phyloP scores from a whole-genome alignment of 331 rosid species.

The Malus hybrid region DNA sequence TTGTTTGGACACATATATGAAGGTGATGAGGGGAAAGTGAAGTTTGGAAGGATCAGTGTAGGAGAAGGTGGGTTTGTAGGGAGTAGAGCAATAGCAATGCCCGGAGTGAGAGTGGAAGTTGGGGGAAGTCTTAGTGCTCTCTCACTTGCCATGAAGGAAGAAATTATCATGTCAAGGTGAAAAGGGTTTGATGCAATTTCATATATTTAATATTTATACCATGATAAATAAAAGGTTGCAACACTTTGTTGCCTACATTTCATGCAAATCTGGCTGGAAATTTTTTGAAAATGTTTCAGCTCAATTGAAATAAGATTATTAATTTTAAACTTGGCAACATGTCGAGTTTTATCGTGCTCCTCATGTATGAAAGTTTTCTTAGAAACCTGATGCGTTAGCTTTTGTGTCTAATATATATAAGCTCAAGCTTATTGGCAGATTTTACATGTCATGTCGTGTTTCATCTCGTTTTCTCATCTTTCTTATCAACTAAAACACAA shows the following conservation, averaged over 20 bases:
- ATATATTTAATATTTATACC: background rate
- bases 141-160: conserved; percentile 81
- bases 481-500: no score
- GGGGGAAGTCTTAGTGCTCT: conserved; percentile 50
- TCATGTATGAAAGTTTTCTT: no score
- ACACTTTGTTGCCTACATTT: background rate
- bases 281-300: background rate
- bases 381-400: no score
- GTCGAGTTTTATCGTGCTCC: no score
- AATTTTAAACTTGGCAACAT: no score
- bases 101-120: conserved; percentile 57
- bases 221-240: background rate
- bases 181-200: background rate
- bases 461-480: no score
- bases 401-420: no score
- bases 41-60: conserved; percentile 65
- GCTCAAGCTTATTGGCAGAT: no score
- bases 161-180: conserved; percentile 48
- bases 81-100: conserved; percentile 84
- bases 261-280: background rate
- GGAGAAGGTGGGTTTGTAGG: conserved; percentile 81
- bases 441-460: no score
- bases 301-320: background rate
- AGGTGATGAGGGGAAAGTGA: conserved; percentile 74
- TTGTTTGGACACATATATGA: conserved; percentile 84